Conservation (phyloP, 176 grass and related monocot genomes). For the Aegilops longissima region DNA sequence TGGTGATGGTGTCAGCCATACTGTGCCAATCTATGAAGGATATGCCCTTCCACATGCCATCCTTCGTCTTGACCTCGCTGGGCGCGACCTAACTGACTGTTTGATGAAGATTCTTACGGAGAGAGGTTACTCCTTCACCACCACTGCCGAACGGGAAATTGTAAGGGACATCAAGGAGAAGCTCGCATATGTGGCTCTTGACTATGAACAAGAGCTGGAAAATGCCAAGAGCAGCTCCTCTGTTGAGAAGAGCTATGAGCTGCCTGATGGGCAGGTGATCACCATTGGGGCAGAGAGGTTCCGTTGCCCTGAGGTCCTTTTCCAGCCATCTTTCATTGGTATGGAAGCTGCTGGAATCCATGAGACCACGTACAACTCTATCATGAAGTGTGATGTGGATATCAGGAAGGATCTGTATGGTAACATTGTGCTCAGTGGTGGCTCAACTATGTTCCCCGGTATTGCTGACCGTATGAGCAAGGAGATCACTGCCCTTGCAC, state of each 20-base stretch:
- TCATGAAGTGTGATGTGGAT: constrained; percentile 88
- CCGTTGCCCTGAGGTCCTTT: constrained; percentile 78
- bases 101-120: constrained; percentile 64
- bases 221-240: constrained; percentile 49
- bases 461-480: constrained; percentile 85
- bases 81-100: constrained; percentile 52
- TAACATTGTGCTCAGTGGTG: constrained; percentile 80
- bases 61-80: constrained; percentile 45
- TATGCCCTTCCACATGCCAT: constrained; percentile 46
- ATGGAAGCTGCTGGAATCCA: constrained; percentile 73
- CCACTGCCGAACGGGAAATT: constrained; percentile 64
- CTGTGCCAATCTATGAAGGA: constrained; percentile 55
- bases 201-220: constrained; percentile 65
- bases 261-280: constrained; percentile 73
- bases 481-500: constrained; percentile 69
- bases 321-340: constrained; percentile 73
- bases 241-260: constrained; percentile 63
- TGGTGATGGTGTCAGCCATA: constrained; percentile 55
- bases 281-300: constrained; percentile 69
- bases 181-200: constrained; percentile 53
- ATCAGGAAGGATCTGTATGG: constrained; percentile 74
- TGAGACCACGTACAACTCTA: constrained; percentile 74
- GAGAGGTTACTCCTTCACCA: constrained; percentile 68
- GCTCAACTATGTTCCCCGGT: constrained; percentile 77
- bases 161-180: constrained; percentile 83